These are phyloP conservation scores for Podospora pseudocomata DNA, from an alignment of 495 filamentous ascomycete genomes.

Conservation along the genomic window DNA sequence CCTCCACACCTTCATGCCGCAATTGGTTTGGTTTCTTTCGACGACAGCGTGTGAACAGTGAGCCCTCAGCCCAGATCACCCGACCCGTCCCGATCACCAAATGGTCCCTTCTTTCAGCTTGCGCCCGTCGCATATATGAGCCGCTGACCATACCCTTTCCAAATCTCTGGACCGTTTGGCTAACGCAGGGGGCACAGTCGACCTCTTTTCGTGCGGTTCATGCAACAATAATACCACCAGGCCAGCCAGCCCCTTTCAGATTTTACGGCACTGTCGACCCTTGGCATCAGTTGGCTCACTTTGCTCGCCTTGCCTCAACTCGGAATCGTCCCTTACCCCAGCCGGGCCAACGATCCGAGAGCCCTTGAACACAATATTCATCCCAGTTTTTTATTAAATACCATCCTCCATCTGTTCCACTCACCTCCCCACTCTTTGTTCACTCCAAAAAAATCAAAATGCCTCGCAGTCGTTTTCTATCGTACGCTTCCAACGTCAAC, in stretches of 20 bases:
- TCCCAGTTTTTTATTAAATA: background rate
- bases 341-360: background rate
- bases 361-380: background rate
- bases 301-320: background rate
- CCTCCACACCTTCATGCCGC: background rate
- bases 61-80: too few species aligned
- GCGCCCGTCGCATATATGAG: background rate
- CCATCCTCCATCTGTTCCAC: background rate
- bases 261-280: background rate
- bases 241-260: background rate
- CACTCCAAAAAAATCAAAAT: conserved; percentile 3
- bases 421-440: background rate
- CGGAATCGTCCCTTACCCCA: background rate
- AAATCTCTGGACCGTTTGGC: background rate
- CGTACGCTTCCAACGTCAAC: background rate
- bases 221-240: background rate
- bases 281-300: background rate
- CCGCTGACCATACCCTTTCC: background rate
- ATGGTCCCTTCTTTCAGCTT: background rate
- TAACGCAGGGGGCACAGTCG: background rate
- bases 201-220: background rate
- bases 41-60: background rate
- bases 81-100: background rate
- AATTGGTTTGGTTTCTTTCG: background rate
- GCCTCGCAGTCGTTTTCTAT: background rate